Evolutionary conservation across 2,329 filamentous ascomycete species (phyloP).

Genomic region (Aspergillus hortae): DNA sequence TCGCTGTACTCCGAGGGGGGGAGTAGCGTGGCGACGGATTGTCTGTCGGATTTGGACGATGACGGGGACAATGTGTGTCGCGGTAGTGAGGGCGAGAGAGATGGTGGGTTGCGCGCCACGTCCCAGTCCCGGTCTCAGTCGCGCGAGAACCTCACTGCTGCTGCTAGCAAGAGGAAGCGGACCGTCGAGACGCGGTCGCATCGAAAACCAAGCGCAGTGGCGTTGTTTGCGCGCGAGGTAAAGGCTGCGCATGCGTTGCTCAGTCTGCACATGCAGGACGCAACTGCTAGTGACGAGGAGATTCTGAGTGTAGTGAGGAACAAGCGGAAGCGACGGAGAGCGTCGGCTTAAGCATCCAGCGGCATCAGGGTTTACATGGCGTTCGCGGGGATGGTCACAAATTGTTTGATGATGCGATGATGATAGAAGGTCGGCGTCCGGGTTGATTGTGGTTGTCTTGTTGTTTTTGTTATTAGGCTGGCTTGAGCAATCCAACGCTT

Average conservation of each 20-base stretch:
- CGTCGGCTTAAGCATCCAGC: slow-evolving; percentile 10
- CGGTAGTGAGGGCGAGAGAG: background rate
- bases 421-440: background rate
- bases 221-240: slow-evolving; percentile 30
- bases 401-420: background rate
- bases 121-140: background rate
- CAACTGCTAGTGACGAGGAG: slow-evolving; percentile 15
- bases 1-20: slow-evolving; percentile 1
- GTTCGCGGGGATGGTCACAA: background rate
- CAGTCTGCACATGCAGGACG: slow-evolving; percentile 31
- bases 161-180: too few relatives aligned
- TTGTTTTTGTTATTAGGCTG: background rate
- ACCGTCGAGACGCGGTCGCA: too few relatives aligned
- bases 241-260: slow-evolving; percentile 38
- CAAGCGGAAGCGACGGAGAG: slow-evolving; percentile 14
- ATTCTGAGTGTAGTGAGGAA: background rate
- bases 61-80: slow-evolving; percentile 21
- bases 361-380: background rate
- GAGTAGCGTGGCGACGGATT: slow-evolving; percentile 12
- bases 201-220: background rate
- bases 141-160: too few relatives aligned
- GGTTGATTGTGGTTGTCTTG: background rate
- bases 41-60: slow-evolving; percentile 6
- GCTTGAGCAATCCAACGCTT: background rate
- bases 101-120: background rate